Conservation (phyloP, 768 basidiomycete species). For the Mycena haematopus region DNA sequence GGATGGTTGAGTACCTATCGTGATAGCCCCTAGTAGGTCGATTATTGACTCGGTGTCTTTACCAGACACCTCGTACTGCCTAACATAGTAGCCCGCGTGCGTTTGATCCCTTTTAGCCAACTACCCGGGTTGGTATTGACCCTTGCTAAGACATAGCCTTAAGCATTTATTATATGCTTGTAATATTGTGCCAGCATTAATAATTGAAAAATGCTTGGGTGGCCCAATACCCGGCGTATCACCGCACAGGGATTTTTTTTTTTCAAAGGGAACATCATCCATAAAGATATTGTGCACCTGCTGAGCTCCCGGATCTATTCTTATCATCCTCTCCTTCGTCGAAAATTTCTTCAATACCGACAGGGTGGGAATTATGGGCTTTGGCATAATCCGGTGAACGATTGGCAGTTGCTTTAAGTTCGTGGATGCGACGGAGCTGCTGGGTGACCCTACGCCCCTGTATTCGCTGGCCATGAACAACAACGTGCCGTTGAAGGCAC, state of each 20-base stretch:
- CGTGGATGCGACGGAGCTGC: not conserved
- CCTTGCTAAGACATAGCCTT: too few relatives aligned
- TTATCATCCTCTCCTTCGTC: not conserved
- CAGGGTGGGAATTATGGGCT: not conserved
- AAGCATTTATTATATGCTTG: too few relatives aligned
- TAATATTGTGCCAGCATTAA: too few relatives aligned
- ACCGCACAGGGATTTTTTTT: not conserved
- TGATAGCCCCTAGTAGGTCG: too few relatives aligned
- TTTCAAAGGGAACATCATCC: not conserved
- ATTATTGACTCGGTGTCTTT: too few relatives aligned
- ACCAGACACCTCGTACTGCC: too few relatives aligned
- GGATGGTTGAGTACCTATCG: too few relatives aligned
- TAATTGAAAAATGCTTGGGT: too few relatives aligned
- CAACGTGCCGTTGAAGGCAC: not conserved
- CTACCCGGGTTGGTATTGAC: too few relatives aligned
- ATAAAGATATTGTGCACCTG: not conserved
- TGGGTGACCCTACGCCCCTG: not conserved
- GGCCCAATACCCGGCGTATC: too few relatives aligned
- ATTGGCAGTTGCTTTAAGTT: not conserved
- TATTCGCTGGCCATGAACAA: not conserved
- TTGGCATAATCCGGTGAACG: not conserved
- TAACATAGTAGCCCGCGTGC: too few relatives aligned
- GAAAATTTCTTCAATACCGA: slow-evolving; percentile 5
- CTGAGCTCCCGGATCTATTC: not conserved
- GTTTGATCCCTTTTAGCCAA: too few relatives aligned